Percentiles rank a stretch among this genome's conserved stretches.
Conservation (phyloP, 1,139 yeast genomes). For the Hyphopichia wangnamkhiaoensis region DNA sequence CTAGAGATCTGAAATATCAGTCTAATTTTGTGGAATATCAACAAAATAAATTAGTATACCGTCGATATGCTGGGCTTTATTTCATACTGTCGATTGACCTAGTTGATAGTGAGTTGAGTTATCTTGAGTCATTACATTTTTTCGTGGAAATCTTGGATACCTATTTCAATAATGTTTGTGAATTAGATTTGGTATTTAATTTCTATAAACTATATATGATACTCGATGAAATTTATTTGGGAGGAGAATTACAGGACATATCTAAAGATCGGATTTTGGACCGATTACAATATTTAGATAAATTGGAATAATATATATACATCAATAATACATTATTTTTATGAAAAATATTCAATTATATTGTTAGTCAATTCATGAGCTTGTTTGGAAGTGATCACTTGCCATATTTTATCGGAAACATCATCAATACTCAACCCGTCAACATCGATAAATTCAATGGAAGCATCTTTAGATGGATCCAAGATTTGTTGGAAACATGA, state of each 20-base stretch:
- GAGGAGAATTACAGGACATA: slow-evolving; percentile 78
- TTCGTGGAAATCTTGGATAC: slow-evolving; percentile 87
- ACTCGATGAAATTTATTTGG: slow-evolving; percentile 72
- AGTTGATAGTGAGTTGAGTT: slow-evolving; percentile 76
- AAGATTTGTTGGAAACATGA: slow-evolving; percentile 54
- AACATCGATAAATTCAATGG: slow-evolving; percentile 57
- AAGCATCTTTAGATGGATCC: slow-evolving; percentile 26
- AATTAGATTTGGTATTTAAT: slow-evolving; percentile 83
- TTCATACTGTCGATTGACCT: slow-evolving; percentile 79
- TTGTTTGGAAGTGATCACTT: slow-evolving; percentile 15
- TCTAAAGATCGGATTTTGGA: slow-evolving; percentile 59
- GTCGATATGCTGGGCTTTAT: slow-evolving; percentile 90
- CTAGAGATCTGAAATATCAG: slow-evolving; percentile 83
- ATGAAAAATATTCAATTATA: slow-evolving; percentile 16
- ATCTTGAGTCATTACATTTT: slow-evolving; percentile 81
- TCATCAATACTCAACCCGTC: slow-evolving; percentile 56
- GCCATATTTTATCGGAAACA: slow-evolving; percentile 45
- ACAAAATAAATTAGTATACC: slow-evolving; percentile 72
- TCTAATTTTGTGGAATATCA: slow-evolving; percentile 79
- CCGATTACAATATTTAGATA: slow-evolving; percentile 52
- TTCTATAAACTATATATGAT: slow-evolving; percentile 72
- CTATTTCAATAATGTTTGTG: slow-evolving; percentile 90
- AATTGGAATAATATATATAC: slow-evolving; percentile 23
- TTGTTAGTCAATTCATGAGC: slow-evolving; percentile 12
- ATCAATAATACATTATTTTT: neutral